These are phyloP conservation scores for Annulohypoxylon truncatum DNA, from an alignment of 2,329 filamentous ascomycete genomes.

Conservation along the genomic window DNA sequence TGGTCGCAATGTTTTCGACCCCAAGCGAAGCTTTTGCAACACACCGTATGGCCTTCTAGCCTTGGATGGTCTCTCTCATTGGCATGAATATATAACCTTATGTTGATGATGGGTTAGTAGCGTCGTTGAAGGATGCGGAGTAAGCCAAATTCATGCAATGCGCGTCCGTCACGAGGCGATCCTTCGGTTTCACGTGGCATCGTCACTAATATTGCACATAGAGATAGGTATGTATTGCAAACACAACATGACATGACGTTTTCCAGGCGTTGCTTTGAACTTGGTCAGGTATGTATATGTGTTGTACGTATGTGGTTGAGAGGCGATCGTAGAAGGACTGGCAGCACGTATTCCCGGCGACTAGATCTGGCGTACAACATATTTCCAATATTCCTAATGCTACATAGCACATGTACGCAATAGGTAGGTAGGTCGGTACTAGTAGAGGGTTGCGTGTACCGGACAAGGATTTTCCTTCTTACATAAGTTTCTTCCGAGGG, in stretches of 20 bases:
- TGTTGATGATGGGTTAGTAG: conserved; percentile 16
- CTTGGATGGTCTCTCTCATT: conserved; percentile 13
- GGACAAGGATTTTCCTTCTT: neutral
- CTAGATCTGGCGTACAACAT: conserved; percentile 1
- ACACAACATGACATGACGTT: conserved; percentile 29
- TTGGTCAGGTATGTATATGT: conserved; percentile 7
- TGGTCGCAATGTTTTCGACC: conserved; percentile 2
- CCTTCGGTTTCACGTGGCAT: conserved; percentile 41
- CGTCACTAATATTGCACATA: conserved; percentile 13
- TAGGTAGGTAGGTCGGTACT: neutral
- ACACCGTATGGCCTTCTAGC: conserved; percentile 13
- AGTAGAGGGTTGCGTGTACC: neutral
- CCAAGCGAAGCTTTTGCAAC: conserved; percentile 19
- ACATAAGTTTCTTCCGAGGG: neutral
- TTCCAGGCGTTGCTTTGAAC: conserved; percentile 22
- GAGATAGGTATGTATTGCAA: conserved; percentile 13
- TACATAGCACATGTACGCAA: neutral
- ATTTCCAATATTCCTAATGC: neutral
- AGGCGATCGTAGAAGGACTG: neutral
- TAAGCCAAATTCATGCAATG: conserved; percentile 41
- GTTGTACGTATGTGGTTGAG: neutral
- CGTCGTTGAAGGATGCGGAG: conserved; percentile 33
- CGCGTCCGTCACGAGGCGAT: conserved; percentile 39
- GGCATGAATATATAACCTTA: conserved; percentile 14
- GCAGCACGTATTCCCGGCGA: neutral